Conservation (phyloP, 2,329 filamentous ascomycete genomes). For the Ophioceras dolichostomum region DNA sequence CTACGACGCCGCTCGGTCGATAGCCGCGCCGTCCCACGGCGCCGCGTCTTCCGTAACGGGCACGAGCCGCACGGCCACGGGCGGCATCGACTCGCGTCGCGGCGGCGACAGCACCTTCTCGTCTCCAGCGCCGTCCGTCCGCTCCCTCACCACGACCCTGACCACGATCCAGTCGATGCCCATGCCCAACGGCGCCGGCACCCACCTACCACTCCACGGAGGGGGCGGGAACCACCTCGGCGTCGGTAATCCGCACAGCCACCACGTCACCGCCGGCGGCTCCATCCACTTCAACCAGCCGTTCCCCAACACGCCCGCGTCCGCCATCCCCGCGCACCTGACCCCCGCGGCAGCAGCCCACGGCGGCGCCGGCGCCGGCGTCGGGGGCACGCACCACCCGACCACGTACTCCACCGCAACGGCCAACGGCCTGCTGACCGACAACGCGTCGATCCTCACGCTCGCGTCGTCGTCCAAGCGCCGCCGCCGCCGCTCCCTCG, state of each 20-base stretch:
- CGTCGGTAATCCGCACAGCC: conserved; percentile 9
- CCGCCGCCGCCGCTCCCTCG: conserved; percentile 64
- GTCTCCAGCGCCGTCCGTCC: conserved; percentile 68
- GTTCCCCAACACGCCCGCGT: conserved; percentile 52
- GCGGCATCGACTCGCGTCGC: conserved; percentile 53
- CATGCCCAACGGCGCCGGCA: conserved; percentile 27
- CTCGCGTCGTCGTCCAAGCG: conserved; percentile 74
- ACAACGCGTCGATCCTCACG: conserved; percentile 78
- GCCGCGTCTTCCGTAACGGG: conserved; percentile 55
- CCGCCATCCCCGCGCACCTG: conserved; percentile 61
- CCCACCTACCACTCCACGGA: conserved; percentile 9
- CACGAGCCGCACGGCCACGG: conserved; percentile 58
- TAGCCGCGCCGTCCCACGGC: conserved; percentile 63
- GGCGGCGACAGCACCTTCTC: conserved; percentile 70
- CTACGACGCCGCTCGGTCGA: conserved; percentile 61
- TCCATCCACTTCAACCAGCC: conserved; percentile 53
- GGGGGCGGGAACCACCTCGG: conserved; percentile 25
- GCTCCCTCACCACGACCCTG: conserved; percentile 69
- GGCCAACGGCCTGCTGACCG: conserved; percentile 69
- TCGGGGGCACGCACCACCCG: conserved; percentile 40
- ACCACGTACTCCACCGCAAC: conserved; percentile 68
- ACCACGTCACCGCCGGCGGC: conserved; percentile 14
- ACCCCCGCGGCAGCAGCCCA: conserved; percentile 26
- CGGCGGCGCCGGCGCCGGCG: conserved; percentile 19
- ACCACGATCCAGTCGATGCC: conserved; percentile 74